phyloP scores from a whole-genome alignment of 805 yeast genomes.

The Tetrapisispora taiwanensis region DNA sequence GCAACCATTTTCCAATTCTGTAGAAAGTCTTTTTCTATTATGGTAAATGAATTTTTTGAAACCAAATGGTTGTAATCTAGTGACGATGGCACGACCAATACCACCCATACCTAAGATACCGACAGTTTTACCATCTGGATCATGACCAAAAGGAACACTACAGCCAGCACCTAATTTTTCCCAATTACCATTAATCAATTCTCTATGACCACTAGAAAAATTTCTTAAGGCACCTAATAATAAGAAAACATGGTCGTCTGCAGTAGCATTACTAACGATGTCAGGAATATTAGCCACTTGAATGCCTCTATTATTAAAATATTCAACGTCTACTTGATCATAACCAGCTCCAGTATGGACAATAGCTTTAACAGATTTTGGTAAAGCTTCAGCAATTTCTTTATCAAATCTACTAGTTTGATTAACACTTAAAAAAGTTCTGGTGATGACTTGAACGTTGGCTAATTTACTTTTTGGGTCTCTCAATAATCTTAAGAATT shows the following conservation, averaged over 20 bases:
- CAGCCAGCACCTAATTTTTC: slow-evolving; percentile 44
- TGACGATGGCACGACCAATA: slow-evolving; percentile 72
- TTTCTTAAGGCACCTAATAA: slow-evolving; percentile 56
- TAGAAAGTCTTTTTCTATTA: slow-evolving; percentile 50
- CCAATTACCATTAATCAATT: slow-evolving; percentile 55
- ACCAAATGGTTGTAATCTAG: slow-evolving; percentile 67
- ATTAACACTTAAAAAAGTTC: slow-evolving; percentile 44
- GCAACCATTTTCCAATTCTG: slow-evolving; percentile 59
- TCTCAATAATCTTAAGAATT: slow-evolving; percentile 24
- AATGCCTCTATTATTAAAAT: slow-evolving; percentile 41
- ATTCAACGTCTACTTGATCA: slow-evolving; percentile 55
- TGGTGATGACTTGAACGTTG: slow-evolving; percentile 30
- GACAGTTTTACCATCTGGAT: slow-evolving; percentile 63
- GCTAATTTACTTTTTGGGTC: slow-evolving; percentile 28
- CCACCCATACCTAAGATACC: slow-evolving; percentile 88
- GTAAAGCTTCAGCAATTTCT: slow-evolving; percentile 47
- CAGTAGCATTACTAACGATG: slow-evolving; percentile 62
- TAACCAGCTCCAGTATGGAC: slow-evolving; percentile 69
- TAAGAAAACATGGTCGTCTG: slow-evolving; percentile 57
- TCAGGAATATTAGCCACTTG: slow-evolving; percentile 61
- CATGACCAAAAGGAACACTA: slow-evolving; percentile 55
- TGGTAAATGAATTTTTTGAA: slow-evolving; percentile 60
- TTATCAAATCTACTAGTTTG: slow-evolving; percentile 57
- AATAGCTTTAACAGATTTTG: slow-evolving; percentile 41
- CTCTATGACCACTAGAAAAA: slow-evolving; percentile 50